Conservation (phyloP, 768 basidiomycete species). For the Xerocomellus amylosporus region DNA sequence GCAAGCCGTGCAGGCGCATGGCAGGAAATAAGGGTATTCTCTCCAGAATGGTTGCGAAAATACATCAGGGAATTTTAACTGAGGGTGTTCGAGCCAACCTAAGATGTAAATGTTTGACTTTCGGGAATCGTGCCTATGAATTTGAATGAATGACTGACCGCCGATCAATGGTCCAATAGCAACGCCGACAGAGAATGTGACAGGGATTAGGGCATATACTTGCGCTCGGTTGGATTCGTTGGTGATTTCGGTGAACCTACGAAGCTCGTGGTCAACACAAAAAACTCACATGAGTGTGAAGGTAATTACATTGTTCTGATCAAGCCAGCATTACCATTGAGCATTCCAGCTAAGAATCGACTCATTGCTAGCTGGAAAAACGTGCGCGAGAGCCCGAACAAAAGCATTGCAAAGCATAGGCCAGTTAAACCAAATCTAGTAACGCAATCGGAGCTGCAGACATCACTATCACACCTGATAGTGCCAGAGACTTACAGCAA, state of each 20-base stretch:
- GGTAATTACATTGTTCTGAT: neutral
- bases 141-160: neutral
- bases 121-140: neutral
- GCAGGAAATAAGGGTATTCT: conserved; percentile 46
- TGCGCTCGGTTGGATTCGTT: neutral
- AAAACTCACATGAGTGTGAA: neutral
- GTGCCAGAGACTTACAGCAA: neutral
- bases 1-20: conserved; percentile 29
- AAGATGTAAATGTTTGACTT: neutral
- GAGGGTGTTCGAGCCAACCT: conserved; percentile 29
- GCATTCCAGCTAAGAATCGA: neutral
- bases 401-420: neutral
- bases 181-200: neutral
- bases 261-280: neutral
- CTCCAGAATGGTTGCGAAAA: conserved; percentile 46
- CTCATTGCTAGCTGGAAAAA: neutral
- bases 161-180: neutral
- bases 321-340: neutral
- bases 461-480: neutral
- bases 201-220: neutral
- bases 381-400: neutral
- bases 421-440: neutral
- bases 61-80: conserved; percentile 44
- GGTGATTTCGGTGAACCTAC: neutral
- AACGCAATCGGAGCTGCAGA: neutral